A percentile compares a stretch with the other conserved stretches of the same genome.
These are phyloP conservation scores for Xylariaceae sp. DNA, from an alignment of 2,329 filamentous ascomycete species.

Conservation along the genomic window DNA sequence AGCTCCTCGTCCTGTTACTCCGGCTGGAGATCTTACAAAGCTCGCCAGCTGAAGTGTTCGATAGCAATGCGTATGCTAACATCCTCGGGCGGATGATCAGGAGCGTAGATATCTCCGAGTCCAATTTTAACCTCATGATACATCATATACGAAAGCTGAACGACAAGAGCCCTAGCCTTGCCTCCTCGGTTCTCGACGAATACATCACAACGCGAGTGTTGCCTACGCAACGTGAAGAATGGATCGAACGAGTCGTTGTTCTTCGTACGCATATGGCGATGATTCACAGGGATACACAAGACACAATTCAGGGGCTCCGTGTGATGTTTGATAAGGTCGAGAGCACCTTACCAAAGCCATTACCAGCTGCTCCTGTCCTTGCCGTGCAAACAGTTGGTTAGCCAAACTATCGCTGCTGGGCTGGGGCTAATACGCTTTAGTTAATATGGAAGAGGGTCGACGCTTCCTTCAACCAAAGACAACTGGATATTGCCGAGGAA, in stretches of 20 bases:
- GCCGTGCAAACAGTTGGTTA: slow-evolving; percentile 66
- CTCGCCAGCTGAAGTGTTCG: slow-evolving; percentile 49
- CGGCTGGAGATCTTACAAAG: slow-evolving; percentile 67
- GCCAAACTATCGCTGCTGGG: background rate
- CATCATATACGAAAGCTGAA: slow-evolving; percentile 69
- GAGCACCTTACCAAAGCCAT: slow-evolving; percentile 45
- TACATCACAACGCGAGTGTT: slow-evolving; percentile 64
- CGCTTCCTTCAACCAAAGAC: slow-evolving; percentile 52
- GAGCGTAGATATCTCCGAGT: slow-evolving; percentile 60
- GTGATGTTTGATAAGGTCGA: slow-evolving; percentile 41
- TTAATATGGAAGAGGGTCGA: slow-evolving; percentile 83
- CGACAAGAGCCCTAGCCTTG: slow-evolving; percentile 52
- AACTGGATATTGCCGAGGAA: slow-evolving; percentile 57
- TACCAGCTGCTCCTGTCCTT: slow-evolving; percentile 65
- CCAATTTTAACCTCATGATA: slow-evolving; percentile 67
- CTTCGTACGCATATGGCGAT: slow-evolving; percentile 69
- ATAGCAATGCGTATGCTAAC: slow-evolving; percentile 50
- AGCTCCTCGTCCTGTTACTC: slow-evolving; percentile 67
- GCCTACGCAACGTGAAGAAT: slow-evolving; percentile 51
- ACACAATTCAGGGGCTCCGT: slow-evolving; percentile 34
- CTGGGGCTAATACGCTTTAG: slow-evolving; percentile 44
- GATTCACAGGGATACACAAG: slow-evolving; percentile 44
- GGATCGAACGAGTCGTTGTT: slow-evolving; percentile 71
- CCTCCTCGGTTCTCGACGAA: slow-evolving; percentile 59
- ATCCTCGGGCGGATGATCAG: slow-evolving; percentile 65